These are phyloP conservation scores for Apophysomyces variabilis DNA, from an alignment of 371 early-diverging fungal species.

Conservation along the genomic window DNA sequence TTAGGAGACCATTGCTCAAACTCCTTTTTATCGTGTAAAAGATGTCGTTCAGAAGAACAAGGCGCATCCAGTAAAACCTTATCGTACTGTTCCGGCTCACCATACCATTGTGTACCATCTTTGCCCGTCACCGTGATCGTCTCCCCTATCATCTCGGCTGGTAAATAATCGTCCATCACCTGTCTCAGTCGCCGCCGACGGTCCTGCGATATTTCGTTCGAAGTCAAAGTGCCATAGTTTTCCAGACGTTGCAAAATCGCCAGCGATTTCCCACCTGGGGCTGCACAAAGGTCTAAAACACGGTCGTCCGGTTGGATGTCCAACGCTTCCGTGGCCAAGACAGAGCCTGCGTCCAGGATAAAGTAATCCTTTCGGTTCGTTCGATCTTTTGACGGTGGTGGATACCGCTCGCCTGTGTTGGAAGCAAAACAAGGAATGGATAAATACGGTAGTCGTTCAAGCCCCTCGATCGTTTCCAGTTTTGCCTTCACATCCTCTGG, in stretches of 20 bases:
- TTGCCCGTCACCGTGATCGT: slow-evolving; percentile 56
- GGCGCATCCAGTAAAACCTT: slow-evolving; percentile 79
- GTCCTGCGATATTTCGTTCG: slow-evolving; percentile 59
- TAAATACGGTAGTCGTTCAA: slow-evolving; percentile 37
- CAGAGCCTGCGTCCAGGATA: slow-evolving; percentile 73
- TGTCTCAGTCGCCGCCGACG: slow-evolving; percentile 58
- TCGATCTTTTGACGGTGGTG: slow-evolving; percentile 44
- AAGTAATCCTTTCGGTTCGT: slow-evolving; percentile 52
- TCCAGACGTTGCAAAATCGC: slow-evolving; percentile 58
- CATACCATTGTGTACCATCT: slow-evolving; percentile 57
- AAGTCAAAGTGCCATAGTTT: slow-evolving; percentile 49
- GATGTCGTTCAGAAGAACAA: slow-evolving; percentile 78
- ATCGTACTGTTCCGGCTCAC: slow-evolving; percentile 57
- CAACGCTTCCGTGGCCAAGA: slow-evolving; percentile 64
- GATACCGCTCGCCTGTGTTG: slow-evolving; percentile 36
- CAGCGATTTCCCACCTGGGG: slow-evolving; percentile 76
- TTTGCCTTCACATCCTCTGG: slow-evolving; percentile 26
- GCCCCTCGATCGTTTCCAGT: slow-evolving; percentile 22
- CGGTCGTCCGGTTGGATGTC: slow-evolving; percentile 68
- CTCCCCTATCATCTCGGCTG: slow-evolving; percentile 40
- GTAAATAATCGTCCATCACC: slow-evolving; percentile 64
- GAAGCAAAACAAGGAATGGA: slow-evolving; percentile 46
- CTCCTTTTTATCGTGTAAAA: slow-evolving; percentile 58
- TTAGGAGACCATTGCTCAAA: slow-evolving; percentile 57
- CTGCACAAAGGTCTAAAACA: slow-evolving; percentile 82